Conservation (phyloP, 192 early-diverging fungal species). For the Podila clonocystis region DNA sequence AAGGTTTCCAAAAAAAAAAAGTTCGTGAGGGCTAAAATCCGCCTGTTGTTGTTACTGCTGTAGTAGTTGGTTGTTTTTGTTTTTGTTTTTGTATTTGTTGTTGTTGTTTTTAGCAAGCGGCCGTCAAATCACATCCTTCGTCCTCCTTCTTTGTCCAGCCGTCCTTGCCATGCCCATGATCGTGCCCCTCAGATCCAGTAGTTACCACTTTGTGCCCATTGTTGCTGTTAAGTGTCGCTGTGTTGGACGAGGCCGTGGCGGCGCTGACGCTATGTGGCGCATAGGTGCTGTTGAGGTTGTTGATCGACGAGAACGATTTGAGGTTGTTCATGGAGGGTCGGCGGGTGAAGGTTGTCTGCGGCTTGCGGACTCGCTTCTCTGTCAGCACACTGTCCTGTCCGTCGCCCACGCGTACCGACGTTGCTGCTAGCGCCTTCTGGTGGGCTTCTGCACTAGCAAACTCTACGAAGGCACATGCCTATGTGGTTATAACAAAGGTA, state of each 20-base stretch:
- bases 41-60: background rate
- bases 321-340: conserved; percentile 35
- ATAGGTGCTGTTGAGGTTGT: background rate
- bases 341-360: conserved; percentile 15
- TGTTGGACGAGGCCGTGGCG: background rate
- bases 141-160: conserved; percentile 15
- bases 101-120: background rate
- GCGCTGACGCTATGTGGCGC: background rate
- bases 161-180: background rate
- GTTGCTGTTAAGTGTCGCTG: background rate
- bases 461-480: conserved; percentile 53
- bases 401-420: conserved; percentile 35
- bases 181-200: background rate
- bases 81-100: background rate
- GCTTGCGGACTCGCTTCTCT: conserved; percentile 41
- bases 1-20: too few species aligned
- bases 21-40: background rate
- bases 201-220: background rate
- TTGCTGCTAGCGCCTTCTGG: conserved; percentile 46
- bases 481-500: too few species aligned
- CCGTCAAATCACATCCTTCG: conserved; percentile 24
- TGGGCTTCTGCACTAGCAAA: conserved; percentile 41
- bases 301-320: conserved; percentile 10
- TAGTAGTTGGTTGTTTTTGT: background rate
- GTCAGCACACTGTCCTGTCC: conserved; percentile 36